These are phyloP conservation scores for Exutisphaerella laricina DNA, from an alignment of 2,329 filamentous ascomycete species.

Conservation along the genomic window DNA sequence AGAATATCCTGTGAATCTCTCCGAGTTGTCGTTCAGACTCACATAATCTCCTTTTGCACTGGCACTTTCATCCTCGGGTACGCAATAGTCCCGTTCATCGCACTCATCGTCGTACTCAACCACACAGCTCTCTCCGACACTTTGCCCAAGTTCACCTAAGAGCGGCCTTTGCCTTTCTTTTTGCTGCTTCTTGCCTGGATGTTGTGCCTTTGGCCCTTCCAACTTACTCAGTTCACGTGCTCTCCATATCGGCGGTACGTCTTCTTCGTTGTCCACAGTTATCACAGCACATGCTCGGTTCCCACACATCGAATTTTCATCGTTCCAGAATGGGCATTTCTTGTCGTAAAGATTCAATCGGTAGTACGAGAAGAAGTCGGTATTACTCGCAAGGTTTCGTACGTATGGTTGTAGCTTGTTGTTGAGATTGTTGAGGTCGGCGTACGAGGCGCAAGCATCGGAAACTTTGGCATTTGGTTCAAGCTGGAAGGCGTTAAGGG, in stretches of 20 bases:
- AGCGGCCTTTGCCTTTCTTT: constrained; percentile 67
- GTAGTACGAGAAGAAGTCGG: constrained; percentile 98
- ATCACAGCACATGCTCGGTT: constrained; percentile 96
- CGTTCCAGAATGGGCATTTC: constrained; percentile 92
- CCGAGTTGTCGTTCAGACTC: constrained; percentile 85
- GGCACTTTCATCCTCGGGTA: constrained; percentile 87
- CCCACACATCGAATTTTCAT: constrained; percentile 88
- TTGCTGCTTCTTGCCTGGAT: constrained; percentile 72
- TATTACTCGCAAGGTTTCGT: constrained; percentile 73
- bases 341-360: constrained; percentile 92
- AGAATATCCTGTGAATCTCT: constrained; percentile 90
- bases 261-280: constrained; percentile 89
- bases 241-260: constrained; percentile 87
- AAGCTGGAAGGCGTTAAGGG: constrained; percentile 55
- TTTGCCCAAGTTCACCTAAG: constrained; percentile 73
- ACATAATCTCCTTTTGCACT: constrained; percentile 92
- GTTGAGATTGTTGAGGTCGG: constrained; percentile 82
- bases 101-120: constrained; percentile 97
- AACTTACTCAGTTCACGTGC: constrained; percentile 88
- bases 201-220: constrained; percentile 82
- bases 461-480: constrained; percentile 83
- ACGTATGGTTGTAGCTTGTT: constrained; percentile 67
- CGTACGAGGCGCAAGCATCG: constrained; percentile 91
- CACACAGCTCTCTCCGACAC: constrained; percentile 91
- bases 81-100: constrained; percentile 93